phyloP scores from a whole-genome alignment of 345 rosid genomes.

The Psidium guajava region DNA sequence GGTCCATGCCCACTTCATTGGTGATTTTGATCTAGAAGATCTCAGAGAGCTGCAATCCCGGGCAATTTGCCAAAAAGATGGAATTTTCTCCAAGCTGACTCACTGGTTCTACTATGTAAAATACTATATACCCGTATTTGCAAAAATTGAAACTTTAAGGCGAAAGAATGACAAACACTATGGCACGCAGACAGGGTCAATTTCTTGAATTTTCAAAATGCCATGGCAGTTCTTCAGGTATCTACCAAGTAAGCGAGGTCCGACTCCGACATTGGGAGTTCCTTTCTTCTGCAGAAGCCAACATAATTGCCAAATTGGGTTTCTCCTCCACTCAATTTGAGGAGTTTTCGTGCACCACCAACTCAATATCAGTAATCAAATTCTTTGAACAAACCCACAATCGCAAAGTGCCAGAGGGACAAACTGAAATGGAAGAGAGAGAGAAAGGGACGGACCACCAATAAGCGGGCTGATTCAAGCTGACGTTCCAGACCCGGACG shows the following conservation, averaged over 20 bases:
- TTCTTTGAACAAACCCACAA: neutral
- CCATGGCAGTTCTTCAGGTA: neutral
- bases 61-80: neutral
- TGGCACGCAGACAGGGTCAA: neutral
- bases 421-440: neutral
- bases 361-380: neutral
- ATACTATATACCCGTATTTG: neutral
- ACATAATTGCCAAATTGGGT: neutral
- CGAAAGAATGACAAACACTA: neutral
- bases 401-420: neutral
- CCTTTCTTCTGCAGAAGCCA: neutral
- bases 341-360: no score
- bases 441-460: conserved; percentile 58
- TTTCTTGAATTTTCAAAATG: neutral
- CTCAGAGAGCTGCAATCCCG: neutral
- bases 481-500: conserved; percentile 59
- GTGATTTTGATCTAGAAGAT: neutral
- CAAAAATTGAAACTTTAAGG: neutral
- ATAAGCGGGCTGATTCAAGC: conserved; percentile 65
- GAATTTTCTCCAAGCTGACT: neutral
- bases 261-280: neutral
- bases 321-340: neutral
- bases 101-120: neutral
- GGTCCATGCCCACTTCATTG: neutral
- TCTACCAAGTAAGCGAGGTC: neutral